Conservation (phyloP, 441 rosid species). For the Populus hybrid region DNA sequence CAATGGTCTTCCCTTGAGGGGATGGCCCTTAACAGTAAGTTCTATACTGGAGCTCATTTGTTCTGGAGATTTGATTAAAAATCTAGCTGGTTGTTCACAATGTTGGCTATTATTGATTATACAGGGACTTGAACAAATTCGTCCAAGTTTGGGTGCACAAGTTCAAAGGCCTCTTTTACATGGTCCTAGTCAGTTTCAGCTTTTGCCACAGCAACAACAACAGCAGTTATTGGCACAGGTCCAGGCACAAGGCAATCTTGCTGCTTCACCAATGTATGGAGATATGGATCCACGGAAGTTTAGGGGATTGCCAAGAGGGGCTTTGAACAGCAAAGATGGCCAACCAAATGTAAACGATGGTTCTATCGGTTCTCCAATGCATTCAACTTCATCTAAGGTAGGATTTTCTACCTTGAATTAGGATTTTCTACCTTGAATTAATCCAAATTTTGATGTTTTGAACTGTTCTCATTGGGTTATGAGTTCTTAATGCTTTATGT, state of each 20-base stretch:
- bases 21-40: conserved; percentile 75
- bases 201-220: conserved; percentile 66
- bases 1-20: conserved; percentile 54
- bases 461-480: conserved; percentile 1
- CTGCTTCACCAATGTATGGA: conserved; percentile 41
- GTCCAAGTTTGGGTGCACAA: conserved; percentile 48
- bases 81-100: conserved; percentile 16
- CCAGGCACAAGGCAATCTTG: conserved; percentile 48
- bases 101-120: conserved; percentile 2
- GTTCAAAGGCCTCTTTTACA: conserved; percentile 53
- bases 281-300: conserved; percentile 51
- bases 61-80: conserved; percentile 11
- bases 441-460: conserved; percentile 7
- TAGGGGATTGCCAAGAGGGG: conserved; percentile 45
- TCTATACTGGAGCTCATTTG: conserved; percentile 6
- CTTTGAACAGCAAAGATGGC: conserved; percentile 49
- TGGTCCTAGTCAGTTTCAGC: conserved; percentile 48
- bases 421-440: conserved; percentile 18
- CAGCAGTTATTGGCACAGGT: conserved; percentile 62
- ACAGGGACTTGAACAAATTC: conserved; percentile 58
- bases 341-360: conserved; percentile 53
- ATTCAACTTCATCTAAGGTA: conserved; percentile 65
- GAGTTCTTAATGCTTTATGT: conserved; percentile 3
- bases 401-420: conserved; percentile 18
- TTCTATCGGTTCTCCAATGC: conserved; percentile 53